Base-by-base conservation (phyloP, 805 yeast genomes). In the Wickerhamiella sorbophila region DNA sequence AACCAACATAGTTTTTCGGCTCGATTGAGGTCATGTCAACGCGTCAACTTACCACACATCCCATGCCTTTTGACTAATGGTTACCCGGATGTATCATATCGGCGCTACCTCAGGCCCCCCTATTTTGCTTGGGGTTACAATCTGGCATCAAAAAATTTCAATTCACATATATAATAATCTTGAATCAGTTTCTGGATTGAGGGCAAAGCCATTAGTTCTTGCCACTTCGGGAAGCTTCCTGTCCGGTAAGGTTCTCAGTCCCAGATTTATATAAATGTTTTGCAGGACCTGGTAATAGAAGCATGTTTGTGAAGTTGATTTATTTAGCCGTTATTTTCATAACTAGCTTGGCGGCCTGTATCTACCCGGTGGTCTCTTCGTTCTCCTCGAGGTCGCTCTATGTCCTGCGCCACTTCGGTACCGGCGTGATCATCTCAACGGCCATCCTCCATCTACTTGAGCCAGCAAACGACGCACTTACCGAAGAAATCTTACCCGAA, bases 1-100 rank as follows among this genome's bases (percentile, higher is more conserved):
- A 88, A 36, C 98, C 98, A 49, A 91, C 97, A 60, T 87, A 87
- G 43, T 76, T 72, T 37, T 69, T 64, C 20, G 95, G 95, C 48
- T 40, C 50, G 38, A 53, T 38, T 8, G 45, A 22, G 29, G 40
- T 22, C 16, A 42, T 44, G 38, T 40, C 43, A 35, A 32, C 33
- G 33, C 42, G 29, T 34, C 16, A n/a, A 5, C 38, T 12, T 9
- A 4, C 6, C 29, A 8, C 29, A 8, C 29, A 8, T 12, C 29
- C 29, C 6, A 24, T 8, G 10, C 12, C 29, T 12, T 24, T 24
- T 24, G 29, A 24, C 29, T 24, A 24, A 24, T 6, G 29, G 29
- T 24, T 24, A 24, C 29, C 29, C 29, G 29, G 29, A 12, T 24
- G 29, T n/a, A n/a, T n/a, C n/a, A n/a, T n/a, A n/a, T n/a, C n/a